Evolutionary conservation across 129 eudicot species (phyloP), one percentile per base, ranked within the genome.

Genomic region (Flaveria ramosissima): DNA sequence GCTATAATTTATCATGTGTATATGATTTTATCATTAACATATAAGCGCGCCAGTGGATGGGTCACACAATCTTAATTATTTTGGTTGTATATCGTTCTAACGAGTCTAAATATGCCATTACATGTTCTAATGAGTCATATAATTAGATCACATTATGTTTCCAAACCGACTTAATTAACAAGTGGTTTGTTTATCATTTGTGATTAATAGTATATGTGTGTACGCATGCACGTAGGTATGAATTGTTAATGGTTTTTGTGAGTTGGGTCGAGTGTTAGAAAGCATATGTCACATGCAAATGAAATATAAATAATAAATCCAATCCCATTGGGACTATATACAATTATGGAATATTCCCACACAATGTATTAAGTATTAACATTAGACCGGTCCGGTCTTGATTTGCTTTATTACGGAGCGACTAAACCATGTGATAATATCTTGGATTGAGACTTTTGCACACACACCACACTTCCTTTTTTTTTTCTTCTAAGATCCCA

Each of bases 401-500:
- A 36, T 63, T 63, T 75, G 79, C 79, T 75, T 75, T 70, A 78
- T 51, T 71, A 71, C 17, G 77, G 71, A 78, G 82, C 77, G 9
- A 78, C 77, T 60, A 78, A 76, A 78, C 30, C 82, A 78, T 78
- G 82, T 78, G 82, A 78, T 39, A 59, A 78, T n/a, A 78, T 78
- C 82, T 78, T 71, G 82, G 82, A 78, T 78, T 78, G 82, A 63
- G 82, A 70, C 76, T 78, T 68, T 39, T 36, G 27, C 50, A 66
- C 50, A n/a, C n/a, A 66, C 71, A 41, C 26, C 73, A 76, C 80
- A 55, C 80, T 76, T 76, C 63, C 72, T 50, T 66, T 70, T 77
- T 70, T 69, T 78, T 78, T 70, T 71, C 82, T 78, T 78, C 82
- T 78, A 45, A 48, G 82, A 78, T 78, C 82, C 82, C 77, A 78